Evolutionary conservation across 1,139 yeast genomes (phyloP), one percentile per base, ranked within the genome.

Genomic region (Taphrina pruni): DNA sequence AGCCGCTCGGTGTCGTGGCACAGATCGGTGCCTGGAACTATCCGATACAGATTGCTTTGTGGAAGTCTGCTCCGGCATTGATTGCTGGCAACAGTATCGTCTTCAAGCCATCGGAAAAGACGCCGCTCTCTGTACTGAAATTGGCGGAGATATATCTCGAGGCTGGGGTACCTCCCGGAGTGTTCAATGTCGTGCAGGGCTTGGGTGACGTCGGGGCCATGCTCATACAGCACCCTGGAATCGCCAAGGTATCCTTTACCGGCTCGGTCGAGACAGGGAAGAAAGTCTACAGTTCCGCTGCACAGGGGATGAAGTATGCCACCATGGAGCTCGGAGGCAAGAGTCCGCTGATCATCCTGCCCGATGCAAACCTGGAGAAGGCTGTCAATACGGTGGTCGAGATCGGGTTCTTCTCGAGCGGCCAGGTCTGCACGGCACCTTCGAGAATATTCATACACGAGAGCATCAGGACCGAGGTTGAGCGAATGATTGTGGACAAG

Each of bases 381-480:
- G 87, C 95, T 71, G 86, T 88, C 72, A 82, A 83, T 74, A 83
- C 86, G 81, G 83, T 87, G 73, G 80, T 84, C 72, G 75, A 81
- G 54, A 90, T 89, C 77, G 87, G 87, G 76, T 86, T 85, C 85
- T 88, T 84, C 84, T 90, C 90, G 83, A 86, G 90, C 74, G 96
- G 96, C 79, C 95, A 90, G 81, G 93, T 88, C 70, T 90, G 96
- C 81, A 87, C 89, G 77, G 96, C 96, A 54, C 94, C 95, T 74
- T 89, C 96, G 62, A 87, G 96, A 79, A 80, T 89, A 68, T 88
- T 86, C 78, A 85, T 89, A 72, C 96, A 90, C 80, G 92, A 88
- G 75, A 86, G 84, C 68, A 80, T 89, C 76, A 88, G 90, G 79
- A 93, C 89, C 75, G 81, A 85, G 75, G 83, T 89, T 73, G 78